Evolutionary conservation across 306 rosid genomes (phyloP), one percentile per base, ranked within the genome.

Genomic region (Cajanus cajan): DNA sequence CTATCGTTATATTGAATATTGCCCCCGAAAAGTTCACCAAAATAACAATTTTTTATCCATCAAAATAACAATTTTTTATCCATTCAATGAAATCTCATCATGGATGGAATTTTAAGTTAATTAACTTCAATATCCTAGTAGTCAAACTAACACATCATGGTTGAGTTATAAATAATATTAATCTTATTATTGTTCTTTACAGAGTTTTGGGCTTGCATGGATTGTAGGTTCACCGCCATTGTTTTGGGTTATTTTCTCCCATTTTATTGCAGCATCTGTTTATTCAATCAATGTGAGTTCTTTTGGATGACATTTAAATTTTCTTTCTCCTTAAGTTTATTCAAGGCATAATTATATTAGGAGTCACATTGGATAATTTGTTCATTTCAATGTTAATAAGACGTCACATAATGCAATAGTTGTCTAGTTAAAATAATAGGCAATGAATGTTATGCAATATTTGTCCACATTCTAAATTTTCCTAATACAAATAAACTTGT

Each of bases 161-260:
- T 28, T 28, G 31, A 28, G 31, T 28, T 3, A 3, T 28, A 3
- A 28, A 28, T 28, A 28, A 28, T 28, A 28, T 28, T 28, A 28
- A 28, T 28, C 31, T 28, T 28, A 28, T 28, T 28, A 28, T 1
- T 28, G 3, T 28, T 3, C 74, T 84, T 74, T 40, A 19, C 90
- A 89, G 94, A 89, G 97, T 73, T 88, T 89, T 82, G 80, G 88
- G 85, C 84, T 91, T 11, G 92, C 90, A 37, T 91, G 89, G 92
- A 40, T 86, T 80, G 90, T 91, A 55, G 90, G 97, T 68, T 91
- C 97, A 33, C 86, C 90, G 92, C 97, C 94, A 50, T 83, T 91
- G 74, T 83, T 88, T 51, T 91, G 94, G 97, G 90, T 87, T 50
- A 90, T 89, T 72, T 86, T 85, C 78, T 24, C 85, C 81, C 86